Base-by-base conservation (phyloP, 2,329 filamentous ascomycete species). In the Metarhizium anisopliae region DNA sequence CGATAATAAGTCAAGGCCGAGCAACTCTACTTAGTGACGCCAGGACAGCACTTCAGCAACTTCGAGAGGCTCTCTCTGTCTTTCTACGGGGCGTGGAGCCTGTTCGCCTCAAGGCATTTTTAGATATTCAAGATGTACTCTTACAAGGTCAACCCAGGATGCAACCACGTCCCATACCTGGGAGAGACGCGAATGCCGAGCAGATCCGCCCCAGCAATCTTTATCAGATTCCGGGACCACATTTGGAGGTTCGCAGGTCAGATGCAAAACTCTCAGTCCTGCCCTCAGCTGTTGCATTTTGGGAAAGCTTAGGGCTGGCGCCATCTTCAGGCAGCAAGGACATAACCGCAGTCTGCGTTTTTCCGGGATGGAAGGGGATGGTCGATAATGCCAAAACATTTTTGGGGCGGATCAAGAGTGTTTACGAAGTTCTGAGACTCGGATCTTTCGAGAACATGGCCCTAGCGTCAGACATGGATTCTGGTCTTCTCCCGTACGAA, bases 301-400 rank as follows among this genome's bases (percentile, higher is more conserved):
- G 90, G 90, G 89, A 94, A 65, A 84, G 85, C 50, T 73, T 95
- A 18, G 87, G 89, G 0, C 76, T 95, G 2, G 83, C 83, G 2
- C 90, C 90, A 3, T 82, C 82, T 8, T 82, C 82, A 57, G 87
- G 88, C 0, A 65, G 76, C 7, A 95, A 95, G 67, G 82, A 93
- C 58, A 73, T 94, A 35, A 77, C 80, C 40, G 80, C 84, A 0
- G 80, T 89, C 51, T 90, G 87, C 64, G 74, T 94, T 2, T 87
- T 86, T 59, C 89, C 89, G 0, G 75, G 79, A 52, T 81, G 82
- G 62, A 79, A 81, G 32, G 84, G 86, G 1, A 73, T 93, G 62
- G 69, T 74, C 42, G 80, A 83, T 47, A 80, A 82, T 51, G 79
- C 84, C 6, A 73, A 77, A 14, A 77, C 74, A 1, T 92, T 94